A percentile compares a stretch with the other conserved stretches of the same genome.
phyloP scores from a whole-genome alignment of 306 rosid genomes.

The Mimosa bimucronata region DNA sequence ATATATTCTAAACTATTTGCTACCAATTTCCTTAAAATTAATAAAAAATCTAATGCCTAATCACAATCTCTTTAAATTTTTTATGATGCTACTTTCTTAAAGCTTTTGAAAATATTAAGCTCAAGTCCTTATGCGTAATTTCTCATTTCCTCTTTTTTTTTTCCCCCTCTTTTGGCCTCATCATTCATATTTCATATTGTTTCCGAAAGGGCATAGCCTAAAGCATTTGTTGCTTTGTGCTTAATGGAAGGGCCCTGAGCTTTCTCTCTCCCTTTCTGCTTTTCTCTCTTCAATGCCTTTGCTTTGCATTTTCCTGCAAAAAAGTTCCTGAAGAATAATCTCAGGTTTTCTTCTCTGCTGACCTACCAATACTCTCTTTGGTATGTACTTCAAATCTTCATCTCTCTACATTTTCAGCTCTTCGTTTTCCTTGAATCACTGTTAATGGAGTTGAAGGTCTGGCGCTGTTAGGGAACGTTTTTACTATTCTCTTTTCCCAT shows the following conservation, averaged over 20 bases:
- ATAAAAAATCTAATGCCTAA: neutral
- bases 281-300: constrained; percentile 16
- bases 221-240: constrained; percentile 76
- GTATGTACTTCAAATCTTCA: constrained; percentile 42
- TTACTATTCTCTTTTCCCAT: neutral
- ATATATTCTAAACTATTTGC: neutral
- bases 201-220: constrained; percentile 30
- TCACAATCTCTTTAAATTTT: too few relatives aligned
- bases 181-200: constrained; percentile 21
- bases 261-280: constrained; percentile 35
- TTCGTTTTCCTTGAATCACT: constrained; percentile 23
- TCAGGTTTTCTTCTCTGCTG: constrained; percentile 43
- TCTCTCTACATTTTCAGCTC: constrained; percentile 11
- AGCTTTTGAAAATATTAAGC: neutral
- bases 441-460: neutral
- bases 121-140: neutral
- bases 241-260: constrained; percentile 84
- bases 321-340: constrained; percentile 20
- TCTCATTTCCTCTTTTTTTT: neutral
- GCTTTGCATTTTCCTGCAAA: constrained; percentile 42
- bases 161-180: constrained; percentile 27
- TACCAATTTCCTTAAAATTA: neutral
- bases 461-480: neutral
- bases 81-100: too few relatives aligned
- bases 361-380: constrained; percentile 46